Evolutionary conservation across 2,329 filamentous ascomycete species (phyloP), one percentile per base, ranked within the genome.

Genomic region (Penicillium oxalicum): DNA sequence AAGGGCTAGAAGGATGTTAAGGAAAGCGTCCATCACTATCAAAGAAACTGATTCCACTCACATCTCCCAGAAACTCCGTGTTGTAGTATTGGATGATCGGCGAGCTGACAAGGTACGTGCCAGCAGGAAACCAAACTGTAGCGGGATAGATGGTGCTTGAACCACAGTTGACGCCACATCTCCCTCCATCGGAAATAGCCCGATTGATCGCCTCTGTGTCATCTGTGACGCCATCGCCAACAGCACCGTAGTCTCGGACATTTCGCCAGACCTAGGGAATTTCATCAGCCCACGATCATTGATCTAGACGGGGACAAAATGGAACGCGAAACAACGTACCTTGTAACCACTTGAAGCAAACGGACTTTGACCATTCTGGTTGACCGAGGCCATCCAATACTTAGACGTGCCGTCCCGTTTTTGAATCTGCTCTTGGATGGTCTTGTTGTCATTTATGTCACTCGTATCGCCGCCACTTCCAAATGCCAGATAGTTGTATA

Each of bases 201-300:
- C 70, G 65, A 71, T 93, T 93, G 76, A 95, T 93, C 51, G 88
- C 86, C 0, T 69, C 82, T 0, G 87, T 91, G 61, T 91, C 87
- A 63, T 95, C 50, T 0, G 51, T 52, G 11, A 48, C 42, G 5
- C 53, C 50, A 12, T 55, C 48, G 4, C 53, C 50, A 28, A 33
- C 35, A 9, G 52, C 52, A 1, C 52, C 52, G 12, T 54, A 54
- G 26, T 54, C 49, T 8, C 18, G 40, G 13, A 54, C 47, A 44
- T 54, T 54, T 36, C 52, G 32, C 49, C 41, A 54, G 9, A 52
- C 47, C 48, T 50, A 13, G 8, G 8, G 8, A 37, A 37, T n/a
- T n/a, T 37, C 8, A 37, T 37, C n/a, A n/a, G 35, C n/a, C 7
- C 6, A 57, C 85, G 85, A 26, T 80, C 78, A 68, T 6, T 87